Evolutionary conservation across 2,329 filamentous ascomycete species (phyloP).

Genomic region (Alternaria triticina): DNA sequence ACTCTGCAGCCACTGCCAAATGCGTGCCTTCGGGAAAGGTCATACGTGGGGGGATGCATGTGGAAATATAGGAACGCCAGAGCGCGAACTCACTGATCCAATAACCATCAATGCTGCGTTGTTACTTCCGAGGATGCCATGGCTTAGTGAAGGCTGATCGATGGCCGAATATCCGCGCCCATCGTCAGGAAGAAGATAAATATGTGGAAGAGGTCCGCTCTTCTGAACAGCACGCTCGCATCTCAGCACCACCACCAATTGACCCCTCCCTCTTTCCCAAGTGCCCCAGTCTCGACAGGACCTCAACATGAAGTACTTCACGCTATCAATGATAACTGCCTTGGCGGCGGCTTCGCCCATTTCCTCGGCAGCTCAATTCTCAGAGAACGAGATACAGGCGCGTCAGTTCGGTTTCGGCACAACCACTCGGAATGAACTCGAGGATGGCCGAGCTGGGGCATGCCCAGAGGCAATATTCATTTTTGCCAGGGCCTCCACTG

Average conservation of each 20-base stretch:
- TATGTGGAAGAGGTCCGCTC: not conserved
- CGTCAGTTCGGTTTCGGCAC: constrained; percentile 19
- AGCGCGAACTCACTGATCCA: not conserved
- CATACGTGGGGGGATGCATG: not conserved
- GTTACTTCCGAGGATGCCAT: not conserved
- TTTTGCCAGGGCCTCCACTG: constrained; percentile 34
- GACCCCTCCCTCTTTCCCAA: not conserved
- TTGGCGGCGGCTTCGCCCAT: constrained; percentile 21
- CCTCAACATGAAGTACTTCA: constrained; percentile 31
- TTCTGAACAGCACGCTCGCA: not conserved
- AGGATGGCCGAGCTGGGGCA: constrained; percentile 18
- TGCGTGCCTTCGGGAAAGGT: not conserved
- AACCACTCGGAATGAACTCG: constrained; percentile 29
- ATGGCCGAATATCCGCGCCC: not conserved
- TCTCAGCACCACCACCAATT: not conserved
- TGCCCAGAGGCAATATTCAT: constrained; percentile 39
- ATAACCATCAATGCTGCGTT: not conserved
- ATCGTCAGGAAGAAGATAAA: not conserved
- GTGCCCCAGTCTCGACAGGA: not conserved
- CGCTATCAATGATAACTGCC: constrained; percentile 19
- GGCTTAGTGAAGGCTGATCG: not conserved
- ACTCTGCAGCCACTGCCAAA: not conserved
- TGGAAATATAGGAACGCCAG: not conserved
- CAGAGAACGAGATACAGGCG: constrained; percentile 12
- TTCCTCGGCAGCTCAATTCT: constrained; percentile 8